These are phyloP conservation scores for Laburnicola sp. DNA, from an alignment of 2,329 filamentous ascomycete species.

Conservation along the genomic window DNA sequence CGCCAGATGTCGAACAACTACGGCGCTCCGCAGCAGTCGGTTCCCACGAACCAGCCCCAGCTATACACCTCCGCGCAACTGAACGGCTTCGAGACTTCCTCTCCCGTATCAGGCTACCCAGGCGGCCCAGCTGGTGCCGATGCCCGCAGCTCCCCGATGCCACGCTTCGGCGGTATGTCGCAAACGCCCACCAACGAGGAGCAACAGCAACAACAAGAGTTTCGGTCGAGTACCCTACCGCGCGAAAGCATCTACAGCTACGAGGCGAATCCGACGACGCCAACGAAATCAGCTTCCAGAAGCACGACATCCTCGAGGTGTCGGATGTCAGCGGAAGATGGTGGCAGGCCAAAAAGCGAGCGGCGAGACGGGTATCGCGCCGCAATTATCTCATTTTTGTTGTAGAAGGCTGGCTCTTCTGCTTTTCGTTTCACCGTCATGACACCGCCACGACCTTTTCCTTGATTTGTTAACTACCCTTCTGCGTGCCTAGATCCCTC, in stretches of 20 bases:
- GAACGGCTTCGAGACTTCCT: conserved; percentile 94
- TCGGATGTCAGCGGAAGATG: conserved; percentile 95
- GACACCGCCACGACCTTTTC: conserved; percentile 36
- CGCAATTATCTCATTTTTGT: conserved; percentile 57
- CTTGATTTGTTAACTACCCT: conserved; percentile 22
- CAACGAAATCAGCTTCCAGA: conserved; percentile 96
- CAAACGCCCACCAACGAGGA: conserved; percentile 49
- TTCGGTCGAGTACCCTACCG: conserved; percentile 84
- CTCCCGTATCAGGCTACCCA: conserved; percentile 72
- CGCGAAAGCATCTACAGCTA: conserved; percentile 98
- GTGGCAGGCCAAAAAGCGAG: conserved; percentile 98
- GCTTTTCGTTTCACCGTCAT: conserved; percentile 16
- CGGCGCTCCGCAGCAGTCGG: conserved; percentile 75
- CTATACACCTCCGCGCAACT: conserved; percentile 98
- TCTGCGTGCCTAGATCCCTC: neutral
- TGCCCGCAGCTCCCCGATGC: conserved; percentile 63
- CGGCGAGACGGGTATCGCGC: conserved; percentile 78
- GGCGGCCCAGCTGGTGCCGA: conserved; percentile 58
- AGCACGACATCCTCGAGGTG: conserved; percentile 95
- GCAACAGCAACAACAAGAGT: too few species aligned
- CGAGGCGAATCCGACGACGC: conserved; percentile 95
- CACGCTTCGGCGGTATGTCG: conserved; percentile 48
- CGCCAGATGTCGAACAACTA: conserved; percentile 74
- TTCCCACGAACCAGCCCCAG: conserved; percentile 74
- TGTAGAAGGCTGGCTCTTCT: conserved; percentile 44